These are phyloP conservation scores for Corylus americana DNA, from an alignment of 306 rosid species.

Conservation along the genomic window DNA sequence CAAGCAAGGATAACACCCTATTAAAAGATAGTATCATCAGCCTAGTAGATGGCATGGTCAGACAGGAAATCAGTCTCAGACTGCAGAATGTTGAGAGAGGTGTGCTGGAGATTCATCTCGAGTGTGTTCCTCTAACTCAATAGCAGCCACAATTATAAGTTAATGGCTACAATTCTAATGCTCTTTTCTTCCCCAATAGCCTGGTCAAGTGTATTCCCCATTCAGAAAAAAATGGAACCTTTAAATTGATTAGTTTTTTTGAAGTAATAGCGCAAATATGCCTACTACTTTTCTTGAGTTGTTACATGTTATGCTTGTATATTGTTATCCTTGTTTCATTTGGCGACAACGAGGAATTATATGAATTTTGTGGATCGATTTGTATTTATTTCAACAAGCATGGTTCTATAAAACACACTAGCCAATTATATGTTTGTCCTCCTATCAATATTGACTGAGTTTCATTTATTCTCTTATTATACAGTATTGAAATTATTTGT, in stretches of 20 bases:
- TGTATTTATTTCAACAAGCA: background rate
- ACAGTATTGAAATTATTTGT: too few species aligned
- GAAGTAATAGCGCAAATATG: too few species aligned
- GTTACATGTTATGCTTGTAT: background rate
- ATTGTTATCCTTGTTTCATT: background rate
- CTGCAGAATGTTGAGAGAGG: conserved; percentile 90
- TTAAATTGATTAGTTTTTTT: too few species aligned
- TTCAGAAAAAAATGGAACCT: background rate
- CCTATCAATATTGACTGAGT: too few species aligned
- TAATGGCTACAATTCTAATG: background rate
- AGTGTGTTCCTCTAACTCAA: conserved; percentile 91
- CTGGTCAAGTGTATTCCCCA: background rate
- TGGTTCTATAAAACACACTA: background rate
- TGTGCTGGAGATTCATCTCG: conserved; percentile 73
- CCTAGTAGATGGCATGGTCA: conserved; percentile 64
- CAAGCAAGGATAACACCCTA: conserved; percentile 57
- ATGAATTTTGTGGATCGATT: background rate
- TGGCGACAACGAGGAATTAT: background rate
- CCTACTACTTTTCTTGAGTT: too few species aligned
- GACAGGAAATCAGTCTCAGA: conserved; percentile 69
- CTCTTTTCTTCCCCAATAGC: background rate
- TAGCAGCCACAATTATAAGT: conserved; percentile 29
- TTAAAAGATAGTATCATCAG: conserved; percentile 63
- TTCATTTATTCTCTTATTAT: too few species aligned
- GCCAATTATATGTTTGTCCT: background rate